A percentile compares a stretch with the other conserved stretches of the same genome.
Conservation (phyloP, 176 grass and related monocot species). For the Hyparrhenia diplandra region DNA sequence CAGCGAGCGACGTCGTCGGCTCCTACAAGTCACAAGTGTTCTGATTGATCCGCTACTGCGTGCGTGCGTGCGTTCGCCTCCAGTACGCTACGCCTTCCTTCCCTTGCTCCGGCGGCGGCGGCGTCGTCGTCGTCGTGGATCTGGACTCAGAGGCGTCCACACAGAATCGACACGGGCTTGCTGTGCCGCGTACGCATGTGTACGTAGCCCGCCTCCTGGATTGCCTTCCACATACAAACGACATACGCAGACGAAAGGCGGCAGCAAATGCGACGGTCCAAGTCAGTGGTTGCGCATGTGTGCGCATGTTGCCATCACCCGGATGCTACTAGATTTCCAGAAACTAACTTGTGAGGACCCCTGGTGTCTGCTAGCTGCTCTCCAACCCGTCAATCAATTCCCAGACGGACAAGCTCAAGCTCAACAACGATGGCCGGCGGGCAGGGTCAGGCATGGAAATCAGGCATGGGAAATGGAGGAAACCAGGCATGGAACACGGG, state of each 20-base stretch:
- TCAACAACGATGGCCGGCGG: not conserved
- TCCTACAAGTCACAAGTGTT: not conserved
- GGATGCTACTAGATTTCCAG: conserved; percentile 32
- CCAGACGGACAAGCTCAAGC: not conserved
- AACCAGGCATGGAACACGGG: not conserved
- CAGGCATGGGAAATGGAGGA: not conserved
- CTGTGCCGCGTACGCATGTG: conserved; percentile 9
- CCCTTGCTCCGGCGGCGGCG: not conserved
- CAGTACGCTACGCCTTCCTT: not conserved
- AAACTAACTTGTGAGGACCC: conserved; percentile 23
- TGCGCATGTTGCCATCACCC: conserved; percentile 30
- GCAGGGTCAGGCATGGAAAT: not conserved
- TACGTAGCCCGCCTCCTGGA: too few relatives aligned
- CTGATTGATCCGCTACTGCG: too few relatives aligned
- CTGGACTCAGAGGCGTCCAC: conserved; percentile 16
- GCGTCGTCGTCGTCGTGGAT: not conserved
- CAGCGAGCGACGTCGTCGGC: not conserved
- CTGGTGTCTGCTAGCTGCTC: not conserved
- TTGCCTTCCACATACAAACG: too few relatives aligned
- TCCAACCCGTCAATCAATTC: not conserved
- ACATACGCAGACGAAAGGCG: not conserved
- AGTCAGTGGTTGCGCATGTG: conserved; percentile 22
- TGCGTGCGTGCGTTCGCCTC: not conserved
- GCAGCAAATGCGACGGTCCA: conserved; percentile 16
- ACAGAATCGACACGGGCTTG: not conserved